A percentile compares a stretch with the other conserved stretches of the same genome.
Evolutionary conservation across 169 alveolate genomes (phyloP).

Genomic region (Plasmodium gaboni): DNA sequence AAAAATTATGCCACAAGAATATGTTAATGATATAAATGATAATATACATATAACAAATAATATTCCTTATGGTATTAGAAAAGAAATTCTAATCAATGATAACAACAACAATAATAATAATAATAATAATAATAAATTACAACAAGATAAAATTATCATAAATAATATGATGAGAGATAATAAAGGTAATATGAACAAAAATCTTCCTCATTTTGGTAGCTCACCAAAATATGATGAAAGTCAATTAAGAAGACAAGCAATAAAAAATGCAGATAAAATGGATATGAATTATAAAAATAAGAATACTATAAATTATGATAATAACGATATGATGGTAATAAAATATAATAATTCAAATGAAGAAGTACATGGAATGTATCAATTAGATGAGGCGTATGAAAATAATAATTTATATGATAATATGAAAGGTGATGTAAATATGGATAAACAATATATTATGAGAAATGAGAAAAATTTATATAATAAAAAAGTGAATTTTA

Average conservation of each 20-base stretch:
- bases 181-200: slow-evolving; percentile 4
- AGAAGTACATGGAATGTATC: slow-evolving; percentile 24
- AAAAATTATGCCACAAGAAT: slow-evolving; percentile 1
- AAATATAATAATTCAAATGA: slow-evolving; percentile 25
- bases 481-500: slow-evolving; percentile 27
- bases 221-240: slow-evolving; percentile 19
- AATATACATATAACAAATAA: neutral
- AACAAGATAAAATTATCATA: neutral
- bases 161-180: slow-evolving; percentile 17
- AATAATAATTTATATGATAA: slow-evolving; percentile 35
- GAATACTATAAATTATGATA: slow-evolving; percentile 21
- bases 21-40: slow-evolving; percentile 11
- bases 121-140: too few species aligned
- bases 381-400: slow-evolving; percentile 26
- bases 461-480: slow-evolving; percentile 21
- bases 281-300: slow-evolving; percentile 17
- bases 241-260: slow-evolving; percentile 12
- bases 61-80: slow-evolving; percentile 9
- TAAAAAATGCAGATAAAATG: slow-evolving; percentile 35
- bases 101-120: neutral
- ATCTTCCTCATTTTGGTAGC: slow-evolving; percentile 4
- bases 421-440: slow-evolving; percentile 13
- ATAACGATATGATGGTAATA: slow-evolving; percentile 5
- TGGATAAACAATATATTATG: slow-evolving; percentile 23
- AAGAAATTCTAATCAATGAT: slow-evolving; percentile 4